Percentiles rank a stretch among this genome's conserved stretches.
These are phyloP conservation scores for Cryptosporidium canis DNA, from an alignment of 169 alveolate species.

Conservation along the genomic window DNA sequence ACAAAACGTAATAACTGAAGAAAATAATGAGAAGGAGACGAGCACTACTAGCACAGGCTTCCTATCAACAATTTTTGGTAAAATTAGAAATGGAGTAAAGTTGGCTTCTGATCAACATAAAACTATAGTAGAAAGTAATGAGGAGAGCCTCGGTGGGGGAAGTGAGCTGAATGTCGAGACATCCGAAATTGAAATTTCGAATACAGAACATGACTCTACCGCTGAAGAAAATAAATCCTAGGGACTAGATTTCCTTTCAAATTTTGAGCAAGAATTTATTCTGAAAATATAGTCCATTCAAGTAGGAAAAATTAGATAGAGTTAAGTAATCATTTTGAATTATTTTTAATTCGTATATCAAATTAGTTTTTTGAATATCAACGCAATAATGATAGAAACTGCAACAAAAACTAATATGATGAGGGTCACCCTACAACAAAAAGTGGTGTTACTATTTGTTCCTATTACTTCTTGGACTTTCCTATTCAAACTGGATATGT, in stretches of 20 bases:
- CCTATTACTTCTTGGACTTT: conserved; percentile 46
- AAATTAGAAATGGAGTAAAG: conserved; percentile 42
- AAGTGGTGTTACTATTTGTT: conserved; percentile 41
- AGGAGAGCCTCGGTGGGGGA: not conserved
- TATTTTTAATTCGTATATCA: not conserved
- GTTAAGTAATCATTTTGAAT: not conserved
- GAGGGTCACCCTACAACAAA: conserved; percentile 54
- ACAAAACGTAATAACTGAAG: not conserved
- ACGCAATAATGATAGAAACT: conserved; percentile 26
- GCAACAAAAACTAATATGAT: not conserved
- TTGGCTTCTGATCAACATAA: not conserved
- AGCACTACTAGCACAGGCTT: not conserved
- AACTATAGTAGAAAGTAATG: conserved; percentile 1
- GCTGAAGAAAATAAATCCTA: not conserved
- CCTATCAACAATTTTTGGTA: conserved; percentile 25
- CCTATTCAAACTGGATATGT: not conserved
- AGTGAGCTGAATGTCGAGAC: not conserved
- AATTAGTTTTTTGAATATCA: conserved; percentile 28
- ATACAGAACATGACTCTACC: not conserved
- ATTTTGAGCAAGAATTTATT: not conserved
- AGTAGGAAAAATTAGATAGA: conserved; percentile 7
- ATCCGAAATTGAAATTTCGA: not conserved
- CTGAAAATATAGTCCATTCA: not conserved
- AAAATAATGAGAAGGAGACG: not conserved
- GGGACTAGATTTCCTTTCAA: not conserved